A percentile compares a stretch with the other conserved stretches of the same genome.
Evolutionary conservation across 306 rosid genomes (phyloP).

Genomic region (Betula pendula): DNA sequence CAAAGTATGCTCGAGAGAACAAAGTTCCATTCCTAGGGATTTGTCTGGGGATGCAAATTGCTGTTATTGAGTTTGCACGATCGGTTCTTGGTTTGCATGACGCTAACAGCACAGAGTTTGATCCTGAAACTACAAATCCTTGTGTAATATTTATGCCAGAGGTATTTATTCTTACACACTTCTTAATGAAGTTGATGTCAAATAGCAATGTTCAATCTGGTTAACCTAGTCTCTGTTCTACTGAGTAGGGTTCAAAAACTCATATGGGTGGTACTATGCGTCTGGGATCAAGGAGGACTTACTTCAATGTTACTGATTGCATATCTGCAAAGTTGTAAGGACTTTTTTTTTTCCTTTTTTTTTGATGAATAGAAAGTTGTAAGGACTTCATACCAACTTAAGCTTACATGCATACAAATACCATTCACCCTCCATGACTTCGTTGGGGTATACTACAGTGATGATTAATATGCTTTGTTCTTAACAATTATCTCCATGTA

Average conservation of each 20-base stretch:
- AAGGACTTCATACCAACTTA: constrained; percentile 41
- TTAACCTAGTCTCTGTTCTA: constrained; percentile 22
- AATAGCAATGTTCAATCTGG: neutral
- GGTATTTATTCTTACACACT: constrained; percentile 35
- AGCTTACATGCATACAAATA: constrained; percentile 6
- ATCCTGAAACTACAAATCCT: constrained; percentile 69
- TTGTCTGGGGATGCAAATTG: constrained; percentile 92
- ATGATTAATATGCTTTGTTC: constrained; percentile 12
- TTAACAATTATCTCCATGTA: neutral
- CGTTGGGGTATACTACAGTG: constrained; percentile 2
- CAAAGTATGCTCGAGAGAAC: constrained; percentile 80
- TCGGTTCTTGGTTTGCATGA: constrained; percentile 78
- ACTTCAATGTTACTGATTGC: constrained; percentile 63
- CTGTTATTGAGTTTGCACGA: constrained; percentile 85
- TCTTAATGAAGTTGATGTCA: neutral
- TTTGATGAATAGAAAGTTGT: no score
- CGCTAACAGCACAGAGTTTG: constrained; percentile 85
- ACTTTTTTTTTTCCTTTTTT: no score
- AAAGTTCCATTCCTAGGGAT: constrained; percentile 84
- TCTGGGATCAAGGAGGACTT: constrained; percentile 88
- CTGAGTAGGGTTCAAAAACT: constrained; percentile 81
- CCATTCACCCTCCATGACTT: constrained; percentile 10
- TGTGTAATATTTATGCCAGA: constrained; percentile 95
- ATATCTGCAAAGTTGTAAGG: constrained; percentile 89
- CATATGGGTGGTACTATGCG: constrained; percentile 99